Evolutionary conservation across 1,284 basidiomycete species (phyloP), one percentile per base, ranked within the genome.

Genomic region (Sphagnurus paluster): DNA sequence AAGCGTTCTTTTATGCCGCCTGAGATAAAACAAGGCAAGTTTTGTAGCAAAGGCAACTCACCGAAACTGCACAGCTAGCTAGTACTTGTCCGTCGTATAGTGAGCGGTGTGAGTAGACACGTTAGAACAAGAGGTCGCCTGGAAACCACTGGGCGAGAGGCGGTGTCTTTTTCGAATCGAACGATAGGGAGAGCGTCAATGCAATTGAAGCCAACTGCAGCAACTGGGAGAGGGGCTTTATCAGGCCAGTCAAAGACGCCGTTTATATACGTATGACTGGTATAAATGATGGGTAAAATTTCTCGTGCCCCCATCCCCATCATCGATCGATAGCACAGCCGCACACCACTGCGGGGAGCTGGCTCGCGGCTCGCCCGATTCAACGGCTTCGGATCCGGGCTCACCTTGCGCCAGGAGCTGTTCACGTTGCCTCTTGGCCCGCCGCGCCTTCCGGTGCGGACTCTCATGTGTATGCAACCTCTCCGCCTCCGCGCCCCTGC

Each of bases 101-200:
- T 32, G 29, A 34, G 23, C 6, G 25, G 11, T 11, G 25, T 7
- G 17, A 29, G 36, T 37, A 14, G 36, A 23, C 37, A 39, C 14
- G 20, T 42, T 42, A 26, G 40, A 42, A 42, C 40, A 42, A 42
- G 40, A 24, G 30, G 34, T 43, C 25, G 42, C 14, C 23, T 29
- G 34, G 23, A 37, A 34, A 46, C 36, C 26, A 36, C 39, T 39
- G 37, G n/a, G 35, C 33, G 39, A 24, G 16, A 42, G 13, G 42
- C 16, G 16, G 13, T 14, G 6, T 47, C 39, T 34, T 37, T 29
- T 37, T 30, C 32, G n/a, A n/a, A n/a, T n/a, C 34, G 36, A 39
- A 48, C 28, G 39, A 17, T 39, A 42, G n/a, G 16, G n/a, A 20
- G 23, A 30, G 41, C n/a, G n/a, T n/a, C n/a, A n/a, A n/a, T n/a